Percentiles rank a stretch among this genome's conserved stretches.
These are phyloP conservation scores for Castanea crenata DNA, from an alignment of 306 rosid genomes.

Conservation along the genomic window DNA sequence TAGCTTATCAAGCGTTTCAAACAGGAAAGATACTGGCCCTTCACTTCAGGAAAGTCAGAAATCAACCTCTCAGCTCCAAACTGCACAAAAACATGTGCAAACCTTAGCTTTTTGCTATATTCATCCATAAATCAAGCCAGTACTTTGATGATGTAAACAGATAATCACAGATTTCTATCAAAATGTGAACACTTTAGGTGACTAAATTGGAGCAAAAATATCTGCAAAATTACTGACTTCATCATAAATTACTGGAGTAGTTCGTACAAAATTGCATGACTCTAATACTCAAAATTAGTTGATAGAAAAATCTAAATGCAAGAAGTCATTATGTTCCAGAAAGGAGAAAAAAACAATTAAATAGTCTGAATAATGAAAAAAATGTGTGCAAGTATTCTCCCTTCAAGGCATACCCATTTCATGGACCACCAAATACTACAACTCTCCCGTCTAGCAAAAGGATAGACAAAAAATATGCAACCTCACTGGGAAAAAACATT, in stretches of 20 bases:
- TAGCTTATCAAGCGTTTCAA: slow-evolving; percentile 51
- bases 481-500: no score
- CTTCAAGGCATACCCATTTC: background rate
- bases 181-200: background rate
- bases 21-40: slow-evolving; percentile 69
- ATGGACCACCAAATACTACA: background rate
- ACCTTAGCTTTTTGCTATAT: background rate
- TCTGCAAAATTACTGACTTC: background rate
- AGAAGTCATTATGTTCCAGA: background rate
- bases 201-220: background rate
- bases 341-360: background rate
- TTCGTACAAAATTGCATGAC: background rate
- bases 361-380: background rate
- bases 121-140: background rate
- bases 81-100: slow-evolving; percentile 36
- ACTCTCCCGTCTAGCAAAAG: background rate
- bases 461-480: background rate
- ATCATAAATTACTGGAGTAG: background rate
- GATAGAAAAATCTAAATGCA: background rate
- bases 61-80: slow-evolving; percentile 43
- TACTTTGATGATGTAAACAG: background rate
- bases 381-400: background rate
- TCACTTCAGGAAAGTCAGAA: slow-evolving; percentile 50
- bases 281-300: background rate
- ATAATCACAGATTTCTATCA: background rate